Conservation (phyloP, 345 rosid species). For the Brassica nigra region DNA sequence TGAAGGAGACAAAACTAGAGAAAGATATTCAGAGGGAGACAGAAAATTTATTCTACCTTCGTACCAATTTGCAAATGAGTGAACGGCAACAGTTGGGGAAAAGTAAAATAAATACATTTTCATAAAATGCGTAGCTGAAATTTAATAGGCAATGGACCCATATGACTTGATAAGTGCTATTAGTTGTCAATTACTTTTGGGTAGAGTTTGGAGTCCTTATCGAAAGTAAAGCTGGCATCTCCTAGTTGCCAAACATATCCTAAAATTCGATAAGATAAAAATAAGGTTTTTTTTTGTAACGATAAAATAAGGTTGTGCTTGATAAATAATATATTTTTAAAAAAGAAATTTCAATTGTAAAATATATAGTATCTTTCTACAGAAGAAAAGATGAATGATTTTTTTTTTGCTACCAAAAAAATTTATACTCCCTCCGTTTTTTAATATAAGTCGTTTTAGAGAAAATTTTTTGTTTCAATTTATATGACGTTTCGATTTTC, state of each 20-base stretch:
- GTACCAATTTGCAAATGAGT: conserved; percentile 20
- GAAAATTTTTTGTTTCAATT: too few relatives aligned
- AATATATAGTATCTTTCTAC: background rate
- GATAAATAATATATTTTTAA: background rate
- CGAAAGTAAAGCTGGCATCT: conserved; percentile 18
- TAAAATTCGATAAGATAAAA: background rate
- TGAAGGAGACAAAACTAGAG: conserved; percentile 11
- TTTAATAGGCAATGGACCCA: conserved; percentile 20
- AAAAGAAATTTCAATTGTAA: background rate
- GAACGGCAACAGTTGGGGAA: conserved; percentile 27
- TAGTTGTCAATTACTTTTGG: background rate
- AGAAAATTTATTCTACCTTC: background rate
- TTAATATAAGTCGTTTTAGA: too few relatives aligned
- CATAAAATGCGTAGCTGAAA: conserved; percentile 19
- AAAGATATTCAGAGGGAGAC: conserved; percentile 5
- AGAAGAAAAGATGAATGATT: background rate
- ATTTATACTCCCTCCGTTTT: too few relatives aligned
- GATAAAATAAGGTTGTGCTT: background rate
- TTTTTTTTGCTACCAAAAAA: too few relatives aligned
- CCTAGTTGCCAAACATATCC: conserved; percentile 2
- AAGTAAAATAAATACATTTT: background rate
- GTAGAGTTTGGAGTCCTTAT: conserved; percentile 24
- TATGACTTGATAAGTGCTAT: conserved; percentile 26
- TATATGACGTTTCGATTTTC: too few relatives aligned
- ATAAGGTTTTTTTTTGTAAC: too few relatives aligned